These are phyloP conservation scores for Aspergillus nidulans DNA, from an alignment of 495 filamentous ascomycete species.

Conservation along the genomic window DNA sequence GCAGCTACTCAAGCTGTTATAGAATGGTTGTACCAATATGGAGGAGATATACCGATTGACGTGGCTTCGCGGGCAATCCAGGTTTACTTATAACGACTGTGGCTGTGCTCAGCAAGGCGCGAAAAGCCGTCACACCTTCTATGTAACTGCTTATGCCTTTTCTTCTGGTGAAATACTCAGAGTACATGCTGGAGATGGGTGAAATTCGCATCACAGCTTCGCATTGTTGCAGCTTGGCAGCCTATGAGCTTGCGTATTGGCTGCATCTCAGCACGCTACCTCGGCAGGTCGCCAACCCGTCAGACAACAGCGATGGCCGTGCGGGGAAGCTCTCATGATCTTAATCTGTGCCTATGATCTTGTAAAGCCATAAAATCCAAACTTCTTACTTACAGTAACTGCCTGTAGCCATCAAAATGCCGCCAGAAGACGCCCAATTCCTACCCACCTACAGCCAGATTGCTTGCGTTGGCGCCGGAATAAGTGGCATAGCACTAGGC, in stretches of 20 bases:
- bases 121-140: too few species aligned
- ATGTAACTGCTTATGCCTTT: too few species aligned
- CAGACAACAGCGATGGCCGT: neutral
- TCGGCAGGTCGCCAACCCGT: neutral
- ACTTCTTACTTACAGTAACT: neutral
- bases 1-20: too few species aligned
- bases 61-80: neutral
- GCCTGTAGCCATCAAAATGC: neutral
- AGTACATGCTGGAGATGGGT: too few species aligned
- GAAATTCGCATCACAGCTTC: neutral
- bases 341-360: neutral
- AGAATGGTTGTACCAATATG: too few species aligned
- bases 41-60: neutral
- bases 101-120: neutral
- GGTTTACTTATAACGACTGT: too few species aligned
- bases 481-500: constrained; percentile 23
- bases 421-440: neutral
- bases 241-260: neutral
- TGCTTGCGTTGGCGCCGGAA: constrained; percentile 24
- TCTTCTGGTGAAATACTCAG: too few species aligned
- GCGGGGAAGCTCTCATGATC: neutral
- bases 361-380: neutral
- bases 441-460: constrained; percentile 22
- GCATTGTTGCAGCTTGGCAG: neutral
- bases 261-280: neutral